These are phyloP conservation scores for Cytospora piceicola DNA, from an alignment of 2,329 filamentous ascomycete species.

Conservation along the genomic window DNA sequence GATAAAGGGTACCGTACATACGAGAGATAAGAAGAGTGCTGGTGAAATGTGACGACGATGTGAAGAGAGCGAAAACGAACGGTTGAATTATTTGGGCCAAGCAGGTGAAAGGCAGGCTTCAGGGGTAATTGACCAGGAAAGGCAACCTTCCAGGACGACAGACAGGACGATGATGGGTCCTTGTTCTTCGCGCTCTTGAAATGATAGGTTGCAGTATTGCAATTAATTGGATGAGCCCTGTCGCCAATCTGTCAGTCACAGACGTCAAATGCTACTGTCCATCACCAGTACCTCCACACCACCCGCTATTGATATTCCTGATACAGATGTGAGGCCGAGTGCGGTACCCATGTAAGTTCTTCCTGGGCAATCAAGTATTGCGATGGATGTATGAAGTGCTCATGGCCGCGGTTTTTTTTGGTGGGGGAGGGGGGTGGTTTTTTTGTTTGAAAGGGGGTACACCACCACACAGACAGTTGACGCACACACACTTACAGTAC, in stretches of 20 bases:
- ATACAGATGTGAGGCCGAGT: background rate
- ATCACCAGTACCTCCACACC: background rate
- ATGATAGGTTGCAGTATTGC: conserved; percentile 27
- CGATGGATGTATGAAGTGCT: no score
- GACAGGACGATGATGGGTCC: conserved; percentile 8
- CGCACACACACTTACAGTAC: no score
- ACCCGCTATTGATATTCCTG: background rate
- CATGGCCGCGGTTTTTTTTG: no score
- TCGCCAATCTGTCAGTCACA: conserved; percentile 22
- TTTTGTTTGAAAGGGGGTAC: no score
- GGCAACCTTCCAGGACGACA: conserved; percentile 25
- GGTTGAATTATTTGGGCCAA: conserved; percentile 10
- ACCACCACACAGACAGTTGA: no score
- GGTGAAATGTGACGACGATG: conserved; percentile 7
- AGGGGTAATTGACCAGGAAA: conserved; percentile 28
- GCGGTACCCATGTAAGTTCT: background rate
- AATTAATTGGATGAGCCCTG: conserved; percentile 29
- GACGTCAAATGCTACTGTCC: conserved; percentile 10
- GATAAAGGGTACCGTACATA: background rate
- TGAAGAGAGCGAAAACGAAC: conserved; percentile 13
- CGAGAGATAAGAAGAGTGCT: conserved; percentile 2
- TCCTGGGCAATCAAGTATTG: no score
- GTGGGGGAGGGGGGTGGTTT: no score
- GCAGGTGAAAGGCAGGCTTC: conserved; percentile 24
- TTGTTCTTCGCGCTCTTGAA: conserved; percentile 18